Evolutionary conservation across 495 filamentous ascomycete species (phyloP).

Genomic region (Penicillium roqueforti): DNA sequence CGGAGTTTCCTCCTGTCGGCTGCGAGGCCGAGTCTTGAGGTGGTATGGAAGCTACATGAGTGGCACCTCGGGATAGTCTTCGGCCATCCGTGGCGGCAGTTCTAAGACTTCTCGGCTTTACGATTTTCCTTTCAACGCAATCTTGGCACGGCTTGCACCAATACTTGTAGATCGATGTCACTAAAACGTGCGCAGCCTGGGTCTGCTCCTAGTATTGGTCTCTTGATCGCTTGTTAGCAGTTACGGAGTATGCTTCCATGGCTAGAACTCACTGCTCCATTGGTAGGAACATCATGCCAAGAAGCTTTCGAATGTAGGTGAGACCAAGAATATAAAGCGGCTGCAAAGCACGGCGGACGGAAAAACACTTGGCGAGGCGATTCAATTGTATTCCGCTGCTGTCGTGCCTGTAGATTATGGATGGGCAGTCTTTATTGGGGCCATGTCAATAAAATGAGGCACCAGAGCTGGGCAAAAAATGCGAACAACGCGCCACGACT

Average conservation of each 20-base stretch:
- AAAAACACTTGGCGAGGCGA: conserved; percentile 24
- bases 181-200: conserved; percentile 48
- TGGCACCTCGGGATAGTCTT: conserved; percentile 46
- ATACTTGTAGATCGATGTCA: conserved; percentile 40
- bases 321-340: conserved; percentile 24
- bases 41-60: conserved; percentile 38
- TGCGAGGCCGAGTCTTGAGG: conserved; percentile 40
- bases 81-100: conserved; percentile 38
- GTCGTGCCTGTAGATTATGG: conserved; percentile 15
- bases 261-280: conserved; percentile 31
- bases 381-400: conserved; percentile 2
- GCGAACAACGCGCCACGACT: neutral
- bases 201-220: conserved; percentile 42
- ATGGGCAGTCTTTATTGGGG: no score
- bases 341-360: conserved; percentile 40
- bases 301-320: conserved; percentile 6
- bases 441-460: no score
- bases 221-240: conserved; percentile 40
- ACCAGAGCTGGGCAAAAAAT: neutral
- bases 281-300: conserved; percentile 29
- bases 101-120: conserved; percentile 32
- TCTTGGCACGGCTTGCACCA: conserved; percentile 44
- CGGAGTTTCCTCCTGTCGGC: conserved; percentile 21
- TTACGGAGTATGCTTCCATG: conserved; percentile 34
- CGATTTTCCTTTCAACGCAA: no score